Percentiles rank a stretch among this genome's conserved stretches.
phyloP scores from a whole-genome alignment of 371 early-diverging fungal genomes.

The Mucor mucedo region DNA sequence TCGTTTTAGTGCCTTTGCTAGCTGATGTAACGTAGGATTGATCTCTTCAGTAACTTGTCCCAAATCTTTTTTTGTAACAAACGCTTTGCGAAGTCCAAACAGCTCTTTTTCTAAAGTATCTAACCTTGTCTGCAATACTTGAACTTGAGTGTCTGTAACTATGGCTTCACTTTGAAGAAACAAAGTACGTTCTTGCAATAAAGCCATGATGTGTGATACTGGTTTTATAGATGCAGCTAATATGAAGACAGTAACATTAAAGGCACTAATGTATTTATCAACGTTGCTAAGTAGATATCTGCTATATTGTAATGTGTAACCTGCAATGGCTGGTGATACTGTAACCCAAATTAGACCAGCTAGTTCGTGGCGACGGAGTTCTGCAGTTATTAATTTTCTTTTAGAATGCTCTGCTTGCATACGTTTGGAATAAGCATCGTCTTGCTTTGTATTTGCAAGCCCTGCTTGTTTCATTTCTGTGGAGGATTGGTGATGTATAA shows the following conservation, averaged over 20 bases:
- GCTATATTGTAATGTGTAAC: conserved; percentile 61
- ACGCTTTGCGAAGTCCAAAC: conserved; percentile 59
- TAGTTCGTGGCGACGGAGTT: conserved; percentile 63
- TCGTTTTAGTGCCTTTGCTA: conserved; percentile 55
- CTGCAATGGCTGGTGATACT: conserved; percentile 62
- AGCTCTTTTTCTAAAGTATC: conserved; percentile 64
- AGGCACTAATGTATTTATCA: conserved; percentile 61
- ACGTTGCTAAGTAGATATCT: conserved; percentile 57
- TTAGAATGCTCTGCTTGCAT: conserved; percentile 10
- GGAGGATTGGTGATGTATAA: conserved; percentile 35
- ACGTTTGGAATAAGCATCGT: conserved; percentile 11
- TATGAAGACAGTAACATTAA: conserved; percentile 65
- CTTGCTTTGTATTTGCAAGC: conserved; percentile 4
- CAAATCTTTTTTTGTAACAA: conserved; percentile 70
- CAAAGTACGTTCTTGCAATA: conserved; percentile 58
- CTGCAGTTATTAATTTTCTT: conserved; percentile 29
- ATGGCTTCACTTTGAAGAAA: conserved; percentile 61
- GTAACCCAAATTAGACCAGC: conserved; percentile 58
- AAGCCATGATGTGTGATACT: conserved; percentile 48
- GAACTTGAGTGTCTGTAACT: conserved; percentile 52
- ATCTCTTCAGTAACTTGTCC: conserved; percentile 46
- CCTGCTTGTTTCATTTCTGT: conserved; percentile 8
- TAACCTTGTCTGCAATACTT: conserved; percentile 44
- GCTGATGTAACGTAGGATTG: conserved; percentile 38
- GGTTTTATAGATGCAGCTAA: conserved; percentile 66